A percentile compares a stretch with the other conserved stretches of the same genome.
Conservation (phyloP, 768 basidiomycete genomes). For the Pulveroboletus sp. region DNA sequence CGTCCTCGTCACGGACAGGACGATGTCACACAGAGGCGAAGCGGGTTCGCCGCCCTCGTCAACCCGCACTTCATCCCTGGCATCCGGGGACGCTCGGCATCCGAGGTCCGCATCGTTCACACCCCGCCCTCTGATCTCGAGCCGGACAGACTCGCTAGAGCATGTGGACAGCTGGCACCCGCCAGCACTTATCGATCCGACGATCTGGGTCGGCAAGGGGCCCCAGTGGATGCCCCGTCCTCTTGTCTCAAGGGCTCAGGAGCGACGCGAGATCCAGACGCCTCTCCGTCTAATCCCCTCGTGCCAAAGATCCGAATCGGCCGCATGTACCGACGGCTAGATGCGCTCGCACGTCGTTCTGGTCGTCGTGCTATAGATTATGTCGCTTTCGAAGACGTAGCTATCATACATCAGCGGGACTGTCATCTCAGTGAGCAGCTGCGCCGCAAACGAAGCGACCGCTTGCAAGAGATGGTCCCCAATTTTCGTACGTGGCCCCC, state of each 20-base stretch:
- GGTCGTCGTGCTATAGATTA: constrained; percentile 26
- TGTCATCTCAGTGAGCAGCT: constrained; percentile 23
- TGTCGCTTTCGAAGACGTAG: constrained; percentile 22
- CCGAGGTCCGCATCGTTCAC: constrained; percentile 17
- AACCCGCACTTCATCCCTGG: constrained; percentile 8
- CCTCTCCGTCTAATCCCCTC: constrained; percentile 1
- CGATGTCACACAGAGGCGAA: constrained; percentile 7
- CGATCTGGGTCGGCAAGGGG: constrained; percentile 1
- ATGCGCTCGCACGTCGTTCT: constrained; percentile 20
- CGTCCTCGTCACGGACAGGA: constrained; percentile 14
- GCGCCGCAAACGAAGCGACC: constrained; percentile 14
- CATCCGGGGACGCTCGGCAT: constrained; percentile 19
- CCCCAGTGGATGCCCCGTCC: not conserved
- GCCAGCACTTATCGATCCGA: constrained; percentile 6
- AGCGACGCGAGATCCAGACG: not conserved
- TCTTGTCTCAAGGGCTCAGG: not conserved
- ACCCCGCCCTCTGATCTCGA: constrained; percentile 27
- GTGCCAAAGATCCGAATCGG: constrained; percentile 18
- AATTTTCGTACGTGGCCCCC: constrained; percentile 21
- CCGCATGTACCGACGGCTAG: constrained; percentile 25
- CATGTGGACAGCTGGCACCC: constrained; percentile 21
- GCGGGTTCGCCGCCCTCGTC: constrained; percentile 12
- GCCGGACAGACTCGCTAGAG: constrained; percentile 26
- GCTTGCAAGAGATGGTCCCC: constrained; percentile 18
- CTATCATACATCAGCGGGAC: constrained; percentile 14